phyloP scores from a whole-genome alignment of 2,329 filamentous ascomycete species.

The Didymella arachidicola region DNA sequence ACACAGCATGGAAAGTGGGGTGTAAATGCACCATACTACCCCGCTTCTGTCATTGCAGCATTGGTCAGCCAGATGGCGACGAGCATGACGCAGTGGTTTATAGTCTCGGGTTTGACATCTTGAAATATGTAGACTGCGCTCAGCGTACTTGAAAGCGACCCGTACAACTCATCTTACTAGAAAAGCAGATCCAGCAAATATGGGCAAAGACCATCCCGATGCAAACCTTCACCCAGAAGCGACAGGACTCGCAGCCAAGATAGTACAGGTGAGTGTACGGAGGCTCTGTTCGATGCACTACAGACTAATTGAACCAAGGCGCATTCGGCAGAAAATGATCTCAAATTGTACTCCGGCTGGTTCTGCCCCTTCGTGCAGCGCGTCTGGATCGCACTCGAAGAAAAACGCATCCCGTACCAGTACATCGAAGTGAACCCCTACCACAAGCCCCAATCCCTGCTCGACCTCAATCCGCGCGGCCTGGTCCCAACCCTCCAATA shows the following conservation, averaged over 20 bases:
- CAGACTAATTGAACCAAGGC: conserved; percentile 25
- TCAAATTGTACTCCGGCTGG: conserved; percentile 77
- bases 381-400: conserved; percentile 74
- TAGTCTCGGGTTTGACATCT: neutral
- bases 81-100: conserved; percentile 4
- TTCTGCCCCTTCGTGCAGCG: conserved; percentile 76
- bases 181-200: conserved; percentile 24
- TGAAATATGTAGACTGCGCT: neutral
- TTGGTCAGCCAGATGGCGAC: conserved; percentile 11
- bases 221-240: conserved; percentile 47
- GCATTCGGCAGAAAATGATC: conserved; percentile 53
- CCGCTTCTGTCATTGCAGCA: conserved; percentile 31
- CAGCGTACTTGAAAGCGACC: conserved; percentile 21
- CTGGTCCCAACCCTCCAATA: conserved; percentile 74
- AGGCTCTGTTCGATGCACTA: too few species aligned
- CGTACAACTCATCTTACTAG: neutral
- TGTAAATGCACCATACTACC: conserved; percentile 13
- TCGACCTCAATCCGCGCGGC: conserved; percentile 76
- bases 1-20: conserved; percentile 17
- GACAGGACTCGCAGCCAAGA: conserved; percentile 42
- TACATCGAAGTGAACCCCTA: conserved; percentile 77
- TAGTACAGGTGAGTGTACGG: conserved; percentile 35
- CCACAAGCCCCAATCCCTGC: conserved; percentile 71
- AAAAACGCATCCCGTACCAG: conserved; percentile 77
- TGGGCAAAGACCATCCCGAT: conserved; percentile 48